These are phyloP conservation scores for Cupressus sempervirens DNA, from an alignment of 75 land plant species.

Conservation along the genomic window DNA sequence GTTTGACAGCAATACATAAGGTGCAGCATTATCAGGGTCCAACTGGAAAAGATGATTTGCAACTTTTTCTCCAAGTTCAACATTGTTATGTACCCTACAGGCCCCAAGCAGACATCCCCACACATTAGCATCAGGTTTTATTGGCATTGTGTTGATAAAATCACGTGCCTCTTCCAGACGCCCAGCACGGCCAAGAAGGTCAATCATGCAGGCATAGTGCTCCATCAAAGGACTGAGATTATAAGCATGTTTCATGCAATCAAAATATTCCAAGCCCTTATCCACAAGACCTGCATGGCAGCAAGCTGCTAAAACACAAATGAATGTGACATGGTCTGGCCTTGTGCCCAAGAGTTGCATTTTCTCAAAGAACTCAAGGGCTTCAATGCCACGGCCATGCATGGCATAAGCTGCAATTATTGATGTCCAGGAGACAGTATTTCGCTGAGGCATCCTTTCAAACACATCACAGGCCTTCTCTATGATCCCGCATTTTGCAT, in stretches of 20 bases:
- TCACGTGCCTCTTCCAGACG: background rate
- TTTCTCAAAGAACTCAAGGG: conserved; percentile 18
- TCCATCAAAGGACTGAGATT: background rate
- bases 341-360: conserved; percentile 15
- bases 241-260: background rate
- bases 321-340: conserved; percentile 6
- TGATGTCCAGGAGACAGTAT: conserved; percentile 29
- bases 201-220: background rate
- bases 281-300: background rate
- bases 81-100: conserved; percentile 9
- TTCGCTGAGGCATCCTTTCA: conserved; percentile 15
- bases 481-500: conserved; percentile 42
- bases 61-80: conserved; percentile 7
- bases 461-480: conserved; percentile 21
- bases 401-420: conserved; percentile 20
- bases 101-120: conserved; percentile 11
- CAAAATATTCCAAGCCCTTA: background rate
- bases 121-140: background rate
- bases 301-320: background rate
- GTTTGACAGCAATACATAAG: conserved; percentile 8
- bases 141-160: conserved; percentile 1
- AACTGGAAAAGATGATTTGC: conserved; percentile 1
- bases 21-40: conserved; percentile 9
- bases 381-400: conserved; percentile 17
- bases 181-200: conserved; percentile 5